phyloP scores from a whole-genome alignment of 257 asterid genomes.

The Solanum megistacrolobum region DNA sequence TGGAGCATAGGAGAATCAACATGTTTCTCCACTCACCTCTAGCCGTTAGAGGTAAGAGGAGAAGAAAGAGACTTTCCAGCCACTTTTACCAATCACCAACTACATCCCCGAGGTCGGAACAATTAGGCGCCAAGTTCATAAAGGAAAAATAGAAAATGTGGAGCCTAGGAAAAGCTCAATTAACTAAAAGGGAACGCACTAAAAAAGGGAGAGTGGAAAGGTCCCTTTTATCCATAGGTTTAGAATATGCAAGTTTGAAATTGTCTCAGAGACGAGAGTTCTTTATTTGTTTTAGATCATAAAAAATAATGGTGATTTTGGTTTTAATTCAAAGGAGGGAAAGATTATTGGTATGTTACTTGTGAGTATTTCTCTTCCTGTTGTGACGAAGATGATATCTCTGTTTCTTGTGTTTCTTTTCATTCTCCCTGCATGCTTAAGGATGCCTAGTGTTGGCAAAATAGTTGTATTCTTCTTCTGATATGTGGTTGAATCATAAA shows the following conservation, averaged over 20 bases:
- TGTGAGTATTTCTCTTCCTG: neutral
- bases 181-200: neutral
- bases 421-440: neutral
- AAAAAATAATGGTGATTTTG: neutral
- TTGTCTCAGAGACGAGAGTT: neutral
- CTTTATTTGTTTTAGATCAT: neutral
- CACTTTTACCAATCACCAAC: neutral
- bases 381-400: neutral
- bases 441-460: neutral
- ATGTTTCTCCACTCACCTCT: neutral
- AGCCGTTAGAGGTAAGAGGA: neutral
- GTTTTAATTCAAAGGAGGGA: neutral
- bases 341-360: neutral
- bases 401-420: neutral
- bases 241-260: neutral
- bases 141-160: neutral
- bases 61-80: neutral
- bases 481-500: neutral
- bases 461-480: neutral
- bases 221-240: neutral
- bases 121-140: neutral
- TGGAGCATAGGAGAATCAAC: neutral
- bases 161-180: neutral
- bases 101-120: neutral
- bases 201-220: neutral